These are phyloP conservation scores for Wickerhamiella nectarea DNA, from an alignment of 805 yeast species.

Conservation along the genomic window DNA sequence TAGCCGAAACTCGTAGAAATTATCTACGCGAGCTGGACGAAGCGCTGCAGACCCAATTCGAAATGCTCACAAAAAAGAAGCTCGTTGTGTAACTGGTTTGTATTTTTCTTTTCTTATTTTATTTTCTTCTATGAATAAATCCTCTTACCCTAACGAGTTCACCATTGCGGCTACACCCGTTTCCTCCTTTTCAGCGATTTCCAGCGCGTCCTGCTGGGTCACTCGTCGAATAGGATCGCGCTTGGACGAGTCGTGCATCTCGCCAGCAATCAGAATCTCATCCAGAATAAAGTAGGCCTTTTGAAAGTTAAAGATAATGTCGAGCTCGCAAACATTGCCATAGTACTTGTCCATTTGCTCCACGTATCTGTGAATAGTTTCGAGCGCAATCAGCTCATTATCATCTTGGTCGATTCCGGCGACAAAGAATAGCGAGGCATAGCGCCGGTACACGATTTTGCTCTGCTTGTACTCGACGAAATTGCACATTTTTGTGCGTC, in stretches of 20 bases:
- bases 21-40: neutral
- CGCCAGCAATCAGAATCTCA: slow-evolving; percentile 81
- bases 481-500: slow-evolving; percentile 92
- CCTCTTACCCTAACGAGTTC: neutral
- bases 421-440: slow-evolving; percentile 84
- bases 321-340: slow-evolving; percentile 93
- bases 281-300: slow-evolving; percentile 87
- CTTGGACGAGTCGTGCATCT: slow-evolving; percentile 68
- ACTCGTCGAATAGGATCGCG: slow-evolving; percentile 66
- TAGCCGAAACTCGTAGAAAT: neutral
- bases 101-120: too few species aligned
- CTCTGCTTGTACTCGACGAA: slow-evolving; percentile 74
- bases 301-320: slow-evolving; percentile 89
- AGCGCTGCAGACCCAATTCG: neutral
- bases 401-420: slow-evolving; percentile 73
- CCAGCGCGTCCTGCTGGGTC: slow-evolving; percentile 76
- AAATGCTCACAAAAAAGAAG: neutral
- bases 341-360: slow-evolving; percentile 93
- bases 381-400: slow-evolving; percentile 77
- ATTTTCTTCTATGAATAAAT: too few species aligned
- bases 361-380: slow-evolving; percentile 80
- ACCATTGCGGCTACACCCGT: slow-evolving; percentile 22
- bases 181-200: slow-evolving; percentile 54
- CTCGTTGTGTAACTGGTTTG: too few species aligned
- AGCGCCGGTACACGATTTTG: slow-evolving; percentile 80